Conservation (phyloP, 2,329 filamentous ascomycete genomes). For the Xylariaceae sp. region DNA sequence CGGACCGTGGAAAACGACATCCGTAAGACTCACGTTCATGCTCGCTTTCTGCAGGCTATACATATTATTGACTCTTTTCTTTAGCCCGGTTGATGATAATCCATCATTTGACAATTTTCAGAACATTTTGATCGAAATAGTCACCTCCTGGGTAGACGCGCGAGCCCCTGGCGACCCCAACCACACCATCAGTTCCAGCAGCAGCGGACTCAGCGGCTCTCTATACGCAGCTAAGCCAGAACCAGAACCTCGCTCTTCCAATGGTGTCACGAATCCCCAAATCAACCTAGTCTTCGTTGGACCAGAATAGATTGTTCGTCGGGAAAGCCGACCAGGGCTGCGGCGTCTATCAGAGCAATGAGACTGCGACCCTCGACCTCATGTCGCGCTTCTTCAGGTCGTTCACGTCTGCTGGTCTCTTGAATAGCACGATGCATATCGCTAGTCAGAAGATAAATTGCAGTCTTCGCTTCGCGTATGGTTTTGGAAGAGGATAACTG, state of each 20-base stretch:
- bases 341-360: conserved; percentile 36
- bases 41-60: conserved; percentile 45
- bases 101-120: too few species aligned
- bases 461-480: too few species aligned
- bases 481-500: too few species aligned
- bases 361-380: conserved; percentile 40
- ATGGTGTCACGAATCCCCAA: conserved; percentile 35
- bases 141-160: conserved; percentile 45
- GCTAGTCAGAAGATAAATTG: too few species aligned
- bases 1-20: conserved; percentile 51
- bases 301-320: conserved; percentile 43
- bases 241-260: conserved; percentile 45
- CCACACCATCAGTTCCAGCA: conserved; percentile 28
- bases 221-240: too few species aligned
- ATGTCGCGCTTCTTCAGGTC: conserved; percentile 37
- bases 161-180: too few species aligned
- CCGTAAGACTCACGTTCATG: conserved; percentile 48
- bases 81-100: too few species aligned
- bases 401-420: conserved; percentile 40
- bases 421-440: too few species aligned
- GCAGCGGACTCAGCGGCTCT: conserved; percentile 41
- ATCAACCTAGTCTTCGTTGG: conserved; percentile 43
- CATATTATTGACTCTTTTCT: conserved; percentile 20
- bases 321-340: conserved; percentile 44
- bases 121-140: conserved; percentile 48